Evolutionary conservation across 179 eudicot genomes (phyloP).

Genomic region (Actinidia arguta): DNA sequence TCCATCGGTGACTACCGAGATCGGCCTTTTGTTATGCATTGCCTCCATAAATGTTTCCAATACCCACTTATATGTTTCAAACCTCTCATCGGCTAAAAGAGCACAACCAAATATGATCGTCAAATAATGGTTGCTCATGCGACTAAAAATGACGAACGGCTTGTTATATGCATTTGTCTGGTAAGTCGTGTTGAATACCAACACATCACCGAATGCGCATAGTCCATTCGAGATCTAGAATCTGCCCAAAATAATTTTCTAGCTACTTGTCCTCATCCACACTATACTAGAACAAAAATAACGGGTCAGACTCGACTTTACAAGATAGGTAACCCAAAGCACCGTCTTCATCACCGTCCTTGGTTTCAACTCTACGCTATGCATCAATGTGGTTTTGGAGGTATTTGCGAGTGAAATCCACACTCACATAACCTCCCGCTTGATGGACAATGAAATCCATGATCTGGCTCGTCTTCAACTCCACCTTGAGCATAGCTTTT

Average conservation of each 20-base stretch:
- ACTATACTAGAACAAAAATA: neutral
- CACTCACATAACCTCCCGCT: neutral
- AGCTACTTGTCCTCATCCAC: neutral
- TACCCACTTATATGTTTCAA: neutral
- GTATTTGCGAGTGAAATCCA: neutral
- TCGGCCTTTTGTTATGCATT: neutral
- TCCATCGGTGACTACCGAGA: neutral
- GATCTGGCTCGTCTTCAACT: neutral
- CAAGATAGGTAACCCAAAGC: neutral
- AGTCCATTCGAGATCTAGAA: neutral
- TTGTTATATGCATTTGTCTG: neutral
- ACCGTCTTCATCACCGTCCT: neutral
- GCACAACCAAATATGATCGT: neutral
- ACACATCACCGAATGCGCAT: neutral
- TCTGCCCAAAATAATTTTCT: neutral
- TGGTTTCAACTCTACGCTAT: neutral
- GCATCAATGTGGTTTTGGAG: neutral
- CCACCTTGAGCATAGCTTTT: neutral
- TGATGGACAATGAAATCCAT: neutral
- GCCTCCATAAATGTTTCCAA: neutral
- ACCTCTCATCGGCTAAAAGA: neutral
- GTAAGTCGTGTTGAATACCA: neutral
- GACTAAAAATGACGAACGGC: too few species aligned
- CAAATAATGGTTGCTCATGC: neutral
- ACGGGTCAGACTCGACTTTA: neutral